Conservation (phyloP, 148 eudicot genomes). For the Rhododendron williamsianum region DNA sequence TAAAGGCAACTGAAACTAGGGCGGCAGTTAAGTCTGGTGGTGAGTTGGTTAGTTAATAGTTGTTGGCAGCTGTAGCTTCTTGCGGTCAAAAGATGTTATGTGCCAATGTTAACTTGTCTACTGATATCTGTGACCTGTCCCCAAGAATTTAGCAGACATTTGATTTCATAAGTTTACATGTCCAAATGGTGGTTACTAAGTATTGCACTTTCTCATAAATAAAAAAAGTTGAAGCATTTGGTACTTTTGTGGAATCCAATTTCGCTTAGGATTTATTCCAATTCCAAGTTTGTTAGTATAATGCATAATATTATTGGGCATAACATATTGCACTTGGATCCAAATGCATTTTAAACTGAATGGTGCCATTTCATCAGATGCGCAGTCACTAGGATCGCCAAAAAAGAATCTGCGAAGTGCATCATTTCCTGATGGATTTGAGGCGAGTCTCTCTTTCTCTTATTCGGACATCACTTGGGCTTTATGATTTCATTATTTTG, state of each 20-base stretch:
- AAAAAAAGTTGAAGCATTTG: not conserved
- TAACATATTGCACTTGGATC: not conserved
- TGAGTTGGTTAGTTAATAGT: conserved; percentile 23
- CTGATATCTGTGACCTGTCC: not conserved
- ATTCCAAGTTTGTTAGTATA: not conserved
- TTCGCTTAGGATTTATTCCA: not conserved
- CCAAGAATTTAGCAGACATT: not conserved
- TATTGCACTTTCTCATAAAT: not conserved
- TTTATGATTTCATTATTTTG: not conserved
- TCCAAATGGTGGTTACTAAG: not conserved
- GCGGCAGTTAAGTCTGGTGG: conserved; percentile 46
- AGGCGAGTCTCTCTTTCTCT: conserved; percentile 33
- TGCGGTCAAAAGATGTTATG: not conserved
- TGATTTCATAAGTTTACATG: not conserved
- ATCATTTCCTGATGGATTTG: conserved; percentile 66
- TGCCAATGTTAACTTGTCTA: not conserved
- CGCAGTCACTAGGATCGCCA: conserved; percentile 27
- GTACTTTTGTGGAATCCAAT: not conserved
- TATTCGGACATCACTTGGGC: not conserved
- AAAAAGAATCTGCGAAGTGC: conserved; percentile 41
- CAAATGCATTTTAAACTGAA: not conserved
- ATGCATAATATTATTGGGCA: not conserved
- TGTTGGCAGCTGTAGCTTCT: not conserved
- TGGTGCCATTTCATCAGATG: conserved; percentile 31
- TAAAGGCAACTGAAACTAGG: conserved; percentile 45